Percentiles rank a stretch among this genome's conserved stretches.
phyloP scores from a whole-genome alignment of 2,329 filamentous ascomycete species.

The Fusarium abutilonis region DNA sequence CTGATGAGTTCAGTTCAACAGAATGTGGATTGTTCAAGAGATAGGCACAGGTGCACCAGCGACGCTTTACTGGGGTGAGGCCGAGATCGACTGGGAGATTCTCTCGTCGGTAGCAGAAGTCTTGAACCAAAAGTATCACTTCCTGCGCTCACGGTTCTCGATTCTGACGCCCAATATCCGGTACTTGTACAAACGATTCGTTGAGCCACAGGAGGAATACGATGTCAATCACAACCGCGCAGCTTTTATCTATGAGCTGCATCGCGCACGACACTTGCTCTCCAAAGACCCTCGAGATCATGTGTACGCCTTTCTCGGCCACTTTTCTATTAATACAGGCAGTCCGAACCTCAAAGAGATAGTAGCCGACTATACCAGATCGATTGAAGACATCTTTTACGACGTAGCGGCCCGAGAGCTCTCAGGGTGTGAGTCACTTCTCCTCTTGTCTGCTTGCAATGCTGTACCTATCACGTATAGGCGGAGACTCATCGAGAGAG shows the following conservation, averaged over 20 bases:
- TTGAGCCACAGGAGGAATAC: conserved; percentile 46
- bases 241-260: conserved; percentile 51
- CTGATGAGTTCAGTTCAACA: conserved; percentile 45
- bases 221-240: conserved; percentile 47
- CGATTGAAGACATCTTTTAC: conserved; percentile 48
- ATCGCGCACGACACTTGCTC: conserved; percentile 48
- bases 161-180: conserved; percentile 49
- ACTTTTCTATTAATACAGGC: conserved; percentile 46
- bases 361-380: conserved; percentile 45
- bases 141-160: conserved; percentile 44
- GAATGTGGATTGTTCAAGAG: conserved; percentile 53
- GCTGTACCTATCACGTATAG: conserved; percentile 23
- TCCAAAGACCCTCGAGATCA: conserved; percentile 50
- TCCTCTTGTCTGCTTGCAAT: conserved; percentile 47
- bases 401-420: conserved; percentile 49
- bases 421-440: conserved; percentile 43
- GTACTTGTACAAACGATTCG: conserved; percentile 49
- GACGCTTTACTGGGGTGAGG: conserved; percentile 50
- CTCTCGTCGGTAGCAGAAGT: conserved; percentile 47
- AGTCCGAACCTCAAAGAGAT: conserved; percentile 40
- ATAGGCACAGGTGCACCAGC: conserved; percentile 50
- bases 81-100: conserved; percentile 48
- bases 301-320: conserved; percentile 51
- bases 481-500: conserved; percentile 10
- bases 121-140: conserved; percentile 49